phyloP scores from a whole-genome alignment of 257 asterid genomes.

The Solanum pinnatisectum region DNA sequence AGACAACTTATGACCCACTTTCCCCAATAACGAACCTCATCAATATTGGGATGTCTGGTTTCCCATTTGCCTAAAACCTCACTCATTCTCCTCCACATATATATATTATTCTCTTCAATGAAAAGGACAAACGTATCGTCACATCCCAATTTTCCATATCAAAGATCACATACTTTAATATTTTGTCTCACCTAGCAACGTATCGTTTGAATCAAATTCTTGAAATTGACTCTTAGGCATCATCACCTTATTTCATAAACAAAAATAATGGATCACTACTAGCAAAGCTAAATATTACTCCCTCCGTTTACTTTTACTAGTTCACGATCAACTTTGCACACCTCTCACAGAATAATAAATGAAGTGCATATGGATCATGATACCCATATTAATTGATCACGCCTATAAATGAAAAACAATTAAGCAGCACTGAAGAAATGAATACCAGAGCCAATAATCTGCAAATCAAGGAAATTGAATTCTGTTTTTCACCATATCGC shows the following conservation, averaged over 20 bases:
- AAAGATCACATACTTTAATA: background rate
- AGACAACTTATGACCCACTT: background rate
- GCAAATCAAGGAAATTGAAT: background rate
- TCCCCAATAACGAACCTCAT: background rate
- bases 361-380: background rate
- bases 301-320: background rate
- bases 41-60: background rate
- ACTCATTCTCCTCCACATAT: background rate
- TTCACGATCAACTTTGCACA: background rate
- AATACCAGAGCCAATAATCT: background rate
- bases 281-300: background rate
- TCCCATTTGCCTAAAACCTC: background rate
- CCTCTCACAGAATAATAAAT: background rate
- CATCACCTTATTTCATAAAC: background rate
- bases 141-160: background rate
- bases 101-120: background rate
- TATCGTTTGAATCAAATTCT: background rate
- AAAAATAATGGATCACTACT: background rate
- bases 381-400: background rate
- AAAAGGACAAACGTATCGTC: background rate
- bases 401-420: background rate
- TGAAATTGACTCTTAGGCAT: background rate
- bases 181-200: background rate
- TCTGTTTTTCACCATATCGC: background rate
- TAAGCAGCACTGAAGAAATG: background rate